These are phyloP conservation scores for Crithidia mellificae DNA, from an alignment of 208 protist species.

Conservation along the genomic window DNA sequence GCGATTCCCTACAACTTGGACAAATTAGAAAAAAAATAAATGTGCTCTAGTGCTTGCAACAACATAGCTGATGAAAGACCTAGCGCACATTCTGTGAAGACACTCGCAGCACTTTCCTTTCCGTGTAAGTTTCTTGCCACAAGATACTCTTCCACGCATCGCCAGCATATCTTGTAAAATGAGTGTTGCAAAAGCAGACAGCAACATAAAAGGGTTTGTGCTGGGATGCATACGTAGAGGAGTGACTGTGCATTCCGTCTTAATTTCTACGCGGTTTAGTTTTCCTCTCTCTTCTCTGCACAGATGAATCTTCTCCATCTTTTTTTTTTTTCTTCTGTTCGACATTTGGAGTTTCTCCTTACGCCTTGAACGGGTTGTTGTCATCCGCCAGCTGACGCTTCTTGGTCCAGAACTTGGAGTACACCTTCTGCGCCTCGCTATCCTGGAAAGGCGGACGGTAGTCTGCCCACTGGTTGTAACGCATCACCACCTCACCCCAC, in stretches of 20 bases:
- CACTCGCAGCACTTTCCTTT: neutral
- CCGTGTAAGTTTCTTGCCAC: no score
- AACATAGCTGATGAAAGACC: neutral
- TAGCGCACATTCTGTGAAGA: conserved; percentile 8
- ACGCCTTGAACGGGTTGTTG: conserved; percentile 40
- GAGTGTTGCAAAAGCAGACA: no score
- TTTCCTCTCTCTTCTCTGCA: neutral
- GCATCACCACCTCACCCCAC: conserved; percentile 88
- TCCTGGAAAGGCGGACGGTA: conserved; percentile 88
- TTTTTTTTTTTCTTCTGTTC: conserved; percentile 1
- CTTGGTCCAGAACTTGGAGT: conserved; percentile 88
- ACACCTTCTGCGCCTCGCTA: conserved; percentile 62
- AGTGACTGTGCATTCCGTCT: neutral
- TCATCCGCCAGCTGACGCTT: conserved; percentile 78
- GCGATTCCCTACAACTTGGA: conserved; percentile 11
- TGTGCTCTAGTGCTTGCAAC: neutral
- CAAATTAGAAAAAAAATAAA: conserved; percentile 7
- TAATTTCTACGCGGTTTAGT: neutral
- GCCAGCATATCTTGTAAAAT: no score
- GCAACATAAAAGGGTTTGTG: no score
- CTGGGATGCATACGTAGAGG: no score
- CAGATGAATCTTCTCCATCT: neutral
- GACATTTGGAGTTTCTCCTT: no score
- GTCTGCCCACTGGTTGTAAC: conserved; percentile 86
- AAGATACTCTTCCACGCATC: neutral